Percentiles rank a stretch among this genome's conserved stretches.
Evolutionary conservation across 306 rosid genomes (phyloP).

Genomic region (Styphnolobium japonicum): DNA sequence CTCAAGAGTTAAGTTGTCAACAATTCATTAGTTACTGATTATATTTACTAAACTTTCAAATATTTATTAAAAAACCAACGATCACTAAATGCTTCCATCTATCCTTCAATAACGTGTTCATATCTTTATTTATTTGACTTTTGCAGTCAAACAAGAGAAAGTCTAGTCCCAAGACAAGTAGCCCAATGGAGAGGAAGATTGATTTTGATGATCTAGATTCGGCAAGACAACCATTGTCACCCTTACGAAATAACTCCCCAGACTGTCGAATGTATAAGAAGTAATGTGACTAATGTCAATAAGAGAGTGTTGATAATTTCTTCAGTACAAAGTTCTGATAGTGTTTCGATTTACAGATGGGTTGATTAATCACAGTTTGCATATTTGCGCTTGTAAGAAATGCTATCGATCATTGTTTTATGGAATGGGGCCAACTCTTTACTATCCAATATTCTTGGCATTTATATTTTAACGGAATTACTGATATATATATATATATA

Average conservation of each 20-base stretch:
- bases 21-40: no score
- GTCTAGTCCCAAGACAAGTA: constrained; percentile 48
- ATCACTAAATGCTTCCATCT: no score
- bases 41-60: no score
- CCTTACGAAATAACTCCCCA: constrained; percentile 57
- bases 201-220: constrained; percentile 54
- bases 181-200: constrained; percentile 58
- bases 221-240: constrained; percentile 64
- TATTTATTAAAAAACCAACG: no score
- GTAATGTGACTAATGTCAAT: constrained; percentile 16
- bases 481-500: no score
- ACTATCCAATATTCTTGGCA: not conserved
- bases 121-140: not conserved
- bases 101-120: not conserved
- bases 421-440: constrained; percentile 13
- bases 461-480: not conserved
- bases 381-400: constrained; percentile 17
- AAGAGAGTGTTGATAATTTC: constrained; percentile 10
- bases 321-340: not conserved
- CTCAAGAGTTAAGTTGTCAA: no score
- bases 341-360: not conserved
- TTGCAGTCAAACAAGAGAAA: constrained; percentile 87
- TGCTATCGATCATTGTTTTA: constrained; percentile 9
- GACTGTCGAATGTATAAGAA: constrained; percentile 52
- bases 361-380: not conserved